phyloP scores from a whole-genome alignment of 495 filamentous ascomycete species.

The Staphylotrichum tortipilum region DNA sequence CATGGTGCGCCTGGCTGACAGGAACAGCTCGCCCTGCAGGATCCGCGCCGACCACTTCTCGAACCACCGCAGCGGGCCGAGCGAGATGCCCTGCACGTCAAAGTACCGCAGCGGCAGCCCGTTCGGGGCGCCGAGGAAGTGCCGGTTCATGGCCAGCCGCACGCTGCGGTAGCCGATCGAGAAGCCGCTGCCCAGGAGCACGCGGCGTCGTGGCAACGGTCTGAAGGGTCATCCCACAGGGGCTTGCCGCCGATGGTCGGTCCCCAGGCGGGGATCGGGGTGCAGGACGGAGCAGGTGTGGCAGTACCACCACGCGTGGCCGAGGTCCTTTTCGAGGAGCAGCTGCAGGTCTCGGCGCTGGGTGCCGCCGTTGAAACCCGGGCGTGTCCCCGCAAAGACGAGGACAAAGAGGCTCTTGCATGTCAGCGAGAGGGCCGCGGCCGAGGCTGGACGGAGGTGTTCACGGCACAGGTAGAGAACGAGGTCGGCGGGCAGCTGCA shows the following conservation, averaged over 20 bases:
- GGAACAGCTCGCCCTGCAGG: conserved; percentile 12
- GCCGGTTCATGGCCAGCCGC: conserved; percentile 15
- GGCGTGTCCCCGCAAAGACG: background rate
- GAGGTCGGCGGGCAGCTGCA: background rate
- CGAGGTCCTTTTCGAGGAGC: conserved; percentile 14
- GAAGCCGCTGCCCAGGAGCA: background rate
- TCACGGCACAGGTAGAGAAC: background rate
- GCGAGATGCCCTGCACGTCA: background rate
- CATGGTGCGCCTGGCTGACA: conserved; percentile 11
- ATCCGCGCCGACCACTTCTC: conserved; percentile 9
- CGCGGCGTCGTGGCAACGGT: too few species aligned
- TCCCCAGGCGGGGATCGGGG: background rate
- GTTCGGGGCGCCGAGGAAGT: conserved; percentile 11
- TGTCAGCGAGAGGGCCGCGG: conserved; percentile 6
- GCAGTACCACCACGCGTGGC: conserved; percentile 11
- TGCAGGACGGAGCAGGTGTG: conserved; percentile 8
- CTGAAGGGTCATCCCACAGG: too few species aligned
- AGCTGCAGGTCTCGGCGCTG: conserved; percentile 3
- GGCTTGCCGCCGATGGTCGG: background rate
- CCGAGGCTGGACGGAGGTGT: conserved; percentile 7
- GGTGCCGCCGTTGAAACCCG: background rate
- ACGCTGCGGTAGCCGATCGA: conserved; percentile 1
- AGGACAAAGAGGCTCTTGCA: conserved; percentile 8
- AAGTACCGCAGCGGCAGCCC: conserved; percentile 10
- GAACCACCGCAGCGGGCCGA: background rate